Conservation (phyloP, 345 rosid species). For the Populus simonii region DNA sequence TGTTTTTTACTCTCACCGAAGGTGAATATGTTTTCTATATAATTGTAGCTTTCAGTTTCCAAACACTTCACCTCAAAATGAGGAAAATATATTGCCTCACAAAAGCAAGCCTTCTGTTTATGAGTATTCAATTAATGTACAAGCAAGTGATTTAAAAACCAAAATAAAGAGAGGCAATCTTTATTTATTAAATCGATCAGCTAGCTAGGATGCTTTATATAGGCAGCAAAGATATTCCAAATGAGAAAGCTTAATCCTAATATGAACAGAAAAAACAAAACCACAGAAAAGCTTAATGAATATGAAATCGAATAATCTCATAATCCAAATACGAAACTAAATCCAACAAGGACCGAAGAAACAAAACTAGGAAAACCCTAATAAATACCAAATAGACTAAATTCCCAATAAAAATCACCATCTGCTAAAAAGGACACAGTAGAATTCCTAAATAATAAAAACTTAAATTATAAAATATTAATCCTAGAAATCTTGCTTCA, state of each 20-base stretch:
- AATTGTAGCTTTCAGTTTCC: neutral
- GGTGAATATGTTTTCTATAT: neutral
- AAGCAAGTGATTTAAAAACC: neutral
- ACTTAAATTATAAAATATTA: too few species aligned
- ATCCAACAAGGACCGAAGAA: neutral
- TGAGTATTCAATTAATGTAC: neutral
- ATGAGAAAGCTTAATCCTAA: neutral
- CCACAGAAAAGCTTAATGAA: neutral
- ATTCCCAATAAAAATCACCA: too few species aligned
- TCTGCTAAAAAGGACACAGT: too few species aligned
- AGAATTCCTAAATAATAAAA: too few species aligned
- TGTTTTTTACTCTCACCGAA: neutral
- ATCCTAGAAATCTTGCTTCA: too few species aligned
- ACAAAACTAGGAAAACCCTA: neutral
- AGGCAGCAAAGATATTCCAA: neutral
- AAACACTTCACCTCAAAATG: neutral
- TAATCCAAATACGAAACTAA: neutral
- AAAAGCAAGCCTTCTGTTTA: neutral
- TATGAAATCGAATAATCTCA: neutral
- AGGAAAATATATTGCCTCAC: neutral
- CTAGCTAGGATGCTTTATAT: neutral
- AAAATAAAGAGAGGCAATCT: neutral
- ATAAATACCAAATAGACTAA: too few species aligned
- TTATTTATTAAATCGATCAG: neutral
- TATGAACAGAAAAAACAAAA: neutral